Evolutionary conservation across 768 basidiomycete genomes (phyloP).

Genomic region (Boletus eberwhitei): DNA sequence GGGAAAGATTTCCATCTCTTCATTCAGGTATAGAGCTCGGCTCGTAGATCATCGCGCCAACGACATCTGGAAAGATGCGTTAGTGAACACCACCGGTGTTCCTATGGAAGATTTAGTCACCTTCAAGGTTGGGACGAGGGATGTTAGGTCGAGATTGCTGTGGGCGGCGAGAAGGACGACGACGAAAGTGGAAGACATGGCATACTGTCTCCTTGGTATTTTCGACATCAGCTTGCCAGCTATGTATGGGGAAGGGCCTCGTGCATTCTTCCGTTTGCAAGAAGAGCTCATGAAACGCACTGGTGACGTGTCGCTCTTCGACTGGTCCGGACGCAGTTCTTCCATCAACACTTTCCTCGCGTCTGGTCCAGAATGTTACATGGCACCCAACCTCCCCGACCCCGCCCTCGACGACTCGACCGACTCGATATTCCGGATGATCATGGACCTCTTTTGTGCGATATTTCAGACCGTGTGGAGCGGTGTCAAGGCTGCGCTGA

Average conservation of each 20-base stretch:
- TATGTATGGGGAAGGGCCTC: slow-evolving; percentile 26
- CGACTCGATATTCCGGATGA: slow-evolving; percentile 11
- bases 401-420: slow-evolving; percentile 4
- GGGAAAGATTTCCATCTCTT: slow-evolving; percentile 3
- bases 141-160: slow-evolving; percentile 17
- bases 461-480: slow-evolving; percentile 9
- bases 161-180: slow-evolving; percentile 31
- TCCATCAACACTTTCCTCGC: slow-evolving; percentile 24
- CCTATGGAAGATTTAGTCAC: slow-evolving; percentile 1
- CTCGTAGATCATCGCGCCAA: slow-evolving; percentile 19
- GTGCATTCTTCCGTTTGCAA: slow-evolving; percentile 29
- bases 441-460: slow-evolving; percentile 8
- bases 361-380: slow-evolving; percentile 14
- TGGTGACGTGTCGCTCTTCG: slow-evolving; percentile 21
- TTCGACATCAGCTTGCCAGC: slow-evolving; percentile 28
- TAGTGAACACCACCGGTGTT: slow-evolving; percentile 16
- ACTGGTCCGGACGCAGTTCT: slow-evolving; percentile 24
- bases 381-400: neutral
- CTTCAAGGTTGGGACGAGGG: slow-evolving; percentile 15
- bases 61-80: slow-evolving; percentile 11
- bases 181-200: slow-evolving; percentile 27
- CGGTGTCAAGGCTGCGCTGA: slow-evolving; percentile 2
- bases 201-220: slow-evolving; percentile 31
- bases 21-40: slow-evolving; percentile 20
- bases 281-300: slow-evolving; percentile 30